phyloP scores from a whole-genome alignment of 2,329 filamentous ascomycete species.

The Phaeosphaeriaceae sp. region DNA sequence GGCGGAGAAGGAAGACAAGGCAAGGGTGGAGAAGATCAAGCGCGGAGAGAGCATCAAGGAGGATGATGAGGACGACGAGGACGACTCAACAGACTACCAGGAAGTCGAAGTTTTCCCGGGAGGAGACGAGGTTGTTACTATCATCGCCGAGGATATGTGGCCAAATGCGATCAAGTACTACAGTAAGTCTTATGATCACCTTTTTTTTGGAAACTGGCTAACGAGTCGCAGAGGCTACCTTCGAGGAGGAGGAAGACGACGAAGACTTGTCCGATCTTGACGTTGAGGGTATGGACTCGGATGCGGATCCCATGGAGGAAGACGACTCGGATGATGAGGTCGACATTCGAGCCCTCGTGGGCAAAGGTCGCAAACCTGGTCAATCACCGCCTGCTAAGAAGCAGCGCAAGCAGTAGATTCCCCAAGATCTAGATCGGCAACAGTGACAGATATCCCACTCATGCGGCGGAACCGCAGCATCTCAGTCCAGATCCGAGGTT shows the following conservation, averaged over 20 bases:
- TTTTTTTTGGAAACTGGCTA: constrained; percentile 34
- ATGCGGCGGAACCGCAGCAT: neutral
- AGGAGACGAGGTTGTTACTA: constrained; percentile 81
- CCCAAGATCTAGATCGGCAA: neutral
- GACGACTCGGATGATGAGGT: constrained; percentile 62
- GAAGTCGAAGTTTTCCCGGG: constrained; percentile 86
- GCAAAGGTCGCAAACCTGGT: constrained; percentile 54
- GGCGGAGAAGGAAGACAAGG: constrained; percentile 66
- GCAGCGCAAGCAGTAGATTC: constrained; percentile 47
- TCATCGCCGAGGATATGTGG: constrained; percentile 87
- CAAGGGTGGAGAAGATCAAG: constrained; percentile 59
- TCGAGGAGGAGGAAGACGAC: constrained; percentile 61
- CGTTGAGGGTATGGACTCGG: constrained; percentile 54
- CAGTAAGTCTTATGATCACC: constrained; percentile 59
- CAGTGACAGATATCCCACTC: neutral
- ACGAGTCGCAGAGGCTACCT: constrained; percentile 54
- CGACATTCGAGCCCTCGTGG: constrained; percentile 56
- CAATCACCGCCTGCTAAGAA: constrained; percentile 47
- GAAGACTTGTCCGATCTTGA: constrained; percentile 71
- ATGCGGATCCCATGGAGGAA: constrained; percentile 58
- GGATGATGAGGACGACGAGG: constrained; percentile 56
- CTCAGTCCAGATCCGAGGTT: neutral
- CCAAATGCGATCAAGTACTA: constrained; percentile 90
- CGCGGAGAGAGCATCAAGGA: constrained; percentile 49
- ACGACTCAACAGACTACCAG: constrained; percentile 70